A percentile compares a stretch with the other conserved stretches of the same genome.
Evolutionary conservation across 106 monocot genomes (phyloP).

Genomic region (Apostasia shenzhenica): DNA sequence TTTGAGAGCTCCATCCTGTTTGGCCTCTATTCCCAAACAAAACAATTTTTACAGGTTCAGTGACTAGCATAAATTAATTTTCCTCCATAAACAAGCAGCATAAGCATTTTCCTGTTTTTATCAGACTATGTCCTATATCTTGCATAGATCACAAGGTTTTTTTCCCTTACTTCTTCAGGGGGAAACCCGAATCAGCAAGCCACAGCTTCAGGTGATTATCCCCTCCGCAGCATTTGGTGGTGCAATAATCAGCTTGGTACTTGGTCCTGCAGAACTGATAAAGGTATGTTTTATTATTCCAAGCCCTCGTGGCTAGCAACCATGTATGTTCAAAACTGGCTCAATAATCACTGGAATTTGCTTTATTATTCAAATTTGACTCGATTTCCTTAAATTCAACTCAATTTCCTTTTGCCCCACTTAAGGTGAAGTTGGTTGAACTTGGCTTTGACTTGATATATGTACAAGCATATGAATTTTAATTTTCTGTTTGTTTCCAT

Average conservation of each 20-base stretch:
- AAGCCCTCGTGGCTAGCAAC: background rate
- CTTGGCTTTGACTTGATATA: no score
- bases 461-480: no score
- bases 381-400: no score
- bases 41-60: constrained; percentile 68
- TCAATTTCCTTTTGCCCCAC: no score
- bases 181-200: constrained; percentile 37
- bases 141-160: background rate
- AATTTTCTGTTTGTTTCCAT: no score
- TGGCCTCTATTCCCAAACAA: constrained; percentile 78
- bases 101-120: background rate
- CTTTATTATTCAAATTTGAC: no score
- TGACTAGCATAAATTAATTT: background rate
- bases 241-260: constrained; percentile 71
- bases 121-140: background rate
- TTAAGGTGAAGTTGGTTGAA: no score
- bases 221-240: constrained; percentile 87
- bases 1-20: constrained; percentile 79
- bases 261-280: constrained; percentile 79
- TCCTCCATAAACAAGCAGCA: background rate
- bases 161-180: constrained; percentile 26
- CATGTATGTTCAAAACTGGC: no score
- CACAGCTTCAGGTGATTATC: constrained; percentile 75
- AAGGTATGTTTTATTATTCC: constrained; percentile 42
- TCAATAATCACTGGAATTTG: no score